phyloP scores from a whole-genome alignment of 768 basidiomycete species.

The Pleurotus giganteus region DNA sequence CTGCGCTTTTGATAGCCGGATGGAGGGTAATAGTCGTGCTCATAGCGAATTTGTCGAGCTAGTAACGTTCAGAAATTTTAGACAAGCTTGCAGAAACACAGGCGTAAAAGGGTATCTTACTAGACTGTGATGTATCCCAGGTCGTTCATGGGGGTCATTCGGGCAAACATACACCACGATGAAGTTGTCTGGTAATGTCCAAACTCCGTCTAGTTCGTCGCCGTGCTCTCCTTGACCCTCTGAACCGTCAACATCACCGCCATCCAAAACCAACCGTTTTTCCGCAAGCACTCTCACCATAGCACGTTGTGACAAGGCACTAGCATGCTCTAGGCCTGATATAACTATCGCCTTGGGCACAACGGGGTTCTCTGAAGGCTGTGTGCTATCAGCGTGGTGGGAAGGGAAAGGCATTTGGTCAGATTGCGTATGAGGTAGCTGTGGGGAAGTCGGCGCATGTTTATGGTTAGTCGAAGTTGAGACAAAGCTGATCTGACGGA shows the following conservation, averaged over 20 bases:
- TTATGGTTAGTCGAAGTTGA: not conserved
- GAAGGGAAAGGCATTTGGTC: constrained; percentile 21
- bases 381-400: constrained; percentile 16
- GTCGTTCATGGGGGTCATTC: constrained; percentile 60
- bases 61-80: not conserved
- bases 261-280: constrained; percentile 46
- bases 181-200: constrained; percentile 67
- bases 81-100: not conserved
- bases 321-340: constrained; percentile 67
- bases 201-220: constrained; percentile 36
- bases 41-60: constrained; percentile 82
- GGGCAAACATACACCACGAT: constrained; percentile 73
- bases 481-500: constrained; percentile 2
- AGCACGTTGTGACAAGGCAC: constrained; percentile 52
- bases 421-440: constrained; percentile 11
- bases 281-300: constrained; percentile 53
- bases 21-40: constrained; percentile 59
- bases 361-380: constrained; percentile 17
- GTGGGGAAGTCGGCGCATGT: not conserved
- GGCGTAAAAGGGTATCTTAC: constrained; percentile 39
- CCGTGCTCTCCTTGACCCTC: constrained; percentile 23
- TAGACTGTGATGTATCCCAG: constrained; percentile 60
- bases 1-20: constrained; percentile 36
- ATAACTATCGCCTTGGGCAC: constrained; percentile 64
- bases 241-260: constrained; percentile 15